These are phyloP conservation scores for Trematosphaeria pertusa DNA, from an alignment of 2,329 filamentous ascomycete species.

Conservation along the genomic window DNA sequence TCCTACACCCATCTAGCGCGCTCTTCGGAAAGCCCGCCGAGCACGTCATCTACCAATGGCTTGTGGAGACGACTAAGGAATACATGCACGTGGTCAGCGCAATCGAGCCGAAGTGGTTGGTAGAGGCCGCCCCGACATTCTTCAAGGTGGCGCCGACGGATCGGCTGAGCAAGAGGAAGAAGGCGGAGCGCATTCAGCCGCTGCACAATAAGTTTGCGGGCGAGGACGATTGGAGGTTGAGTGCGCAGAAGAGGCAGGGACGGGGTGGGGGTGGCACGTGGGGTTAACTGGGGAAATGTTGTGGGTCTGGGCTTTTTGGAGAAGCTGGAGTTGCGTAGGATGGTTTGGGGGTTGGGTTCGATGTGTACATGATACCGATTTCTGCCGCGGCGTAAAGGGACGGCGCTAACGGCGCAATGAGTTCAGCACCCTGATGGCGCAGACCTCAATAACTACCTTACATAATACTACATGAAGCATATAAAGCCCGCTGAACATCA, in stretches of 20 bases:
- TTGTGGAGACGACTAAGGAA: conserved; percentile 94
- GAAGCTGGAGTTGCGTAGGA: too few species aligned
- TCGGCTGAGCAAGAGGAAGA: conserved; percentile 85
- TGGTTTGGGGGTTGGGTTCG: too few species aligned
- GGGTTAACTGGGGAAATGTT: too few species aligned
- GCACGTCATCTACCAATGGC: conserved; percentile 91
- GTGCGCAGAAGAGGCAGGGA: conserved; percentile 83
- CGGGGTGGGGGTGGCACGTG: conserved; percentile 92
- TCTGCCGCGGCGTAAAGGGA: too few species aligned
- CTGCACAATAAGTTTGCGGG: conserved; percentile 90
- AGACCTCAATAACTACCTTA: too few species aligned
- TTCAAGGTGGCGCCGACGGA: conserved; percentile 96
- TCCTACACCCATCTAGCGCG: conserved; percentile 89
- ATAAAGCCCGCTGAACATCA: too few species aligned
- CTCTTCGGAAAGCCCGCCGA: conserved; percentile 96
- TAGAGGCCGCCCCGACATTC: conserved; percentile 97
- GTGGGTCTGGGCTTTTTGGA: too few species aligned
- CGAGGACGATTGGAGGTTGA: conserved; percentile 94
- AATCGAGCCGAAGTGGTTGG: conserved; percentile 93
- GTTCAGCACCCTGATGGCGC: too few species aligned
- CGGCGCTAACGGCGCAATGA: too few species aligned
- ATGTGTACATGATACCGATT: too few species aligned
- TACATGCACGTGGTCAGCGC: conserved; percentile 96
- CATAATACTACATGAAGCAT: too few species aligned
- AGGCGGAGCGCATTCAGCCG: conserved; percentile 93